phyloP scores from a whole-genome alignment of 495 filamentous ascomycete species.

The Penicillium dipodomyicola region DNA sequence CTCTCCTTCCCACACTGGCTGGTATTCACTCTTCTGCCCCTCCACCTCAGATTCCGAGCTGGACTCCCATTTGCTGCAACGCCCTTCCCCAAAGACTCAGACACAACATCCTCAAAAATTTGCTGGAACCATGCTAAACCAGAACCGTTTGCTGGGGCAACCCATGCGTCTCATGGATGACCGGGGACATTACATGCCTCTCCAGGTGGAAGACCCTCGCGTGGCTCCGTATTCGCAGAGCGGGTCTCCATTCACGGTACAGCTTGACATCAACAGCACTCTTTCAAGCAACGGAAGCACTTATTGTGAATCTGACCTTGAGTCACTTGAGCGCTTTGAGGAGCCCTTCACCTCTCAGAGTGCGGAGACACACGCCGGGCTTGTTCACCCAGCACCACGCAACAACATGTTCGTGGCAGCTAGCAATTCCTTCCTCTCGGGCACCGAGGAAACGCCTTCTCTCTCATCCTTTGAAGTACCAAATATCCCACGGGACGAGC shows the following conservation, averaged over 20 bases:
- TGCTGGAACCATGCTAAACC: neutral
- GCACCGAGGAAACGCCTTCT: slow-evolving; percentile 8
- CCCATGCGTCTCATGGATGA: neutral
- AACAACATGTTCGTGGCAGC: neutral
- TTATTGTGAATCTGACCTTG: slow-evolving; percentile 1
- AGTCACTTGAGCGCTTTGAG: neutral
- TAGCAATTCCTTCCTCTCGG: slow-evolving; percentile 8
- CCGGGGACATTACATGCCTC: neutral
- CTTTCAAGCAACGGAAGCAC: slow-evolving; percentile 4
- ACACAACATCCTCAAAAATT: neutral
- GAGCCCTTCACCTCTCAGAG: neutral
- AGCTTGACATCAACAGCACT: neutral
- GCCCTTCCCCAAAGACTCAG: neutral
- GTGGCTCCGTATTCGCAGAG: slow-evolving; percentile 1
- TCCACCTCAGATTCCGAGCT: neutral
- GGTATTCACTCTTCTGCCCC: neutral
- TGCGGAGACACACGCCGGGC: neutral
- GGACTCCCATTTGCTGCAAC: neutral
- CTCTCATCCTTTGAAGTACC: slow-evolving; percentile 11
- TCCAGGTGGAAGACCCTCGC: neutral
- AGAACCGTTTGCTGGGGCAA: neutral
- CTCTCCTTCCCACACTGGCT: neutral
- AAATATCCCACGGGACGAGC: neutral
- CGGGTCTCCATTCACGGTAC: neutral
- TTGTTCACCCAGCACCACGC: slow-evolving; percentile 7